Evolutionary conservation across 768 basidiomycete genomes (phyloP).

Genomic region (Leucocoprinus leucothites): DNA sequence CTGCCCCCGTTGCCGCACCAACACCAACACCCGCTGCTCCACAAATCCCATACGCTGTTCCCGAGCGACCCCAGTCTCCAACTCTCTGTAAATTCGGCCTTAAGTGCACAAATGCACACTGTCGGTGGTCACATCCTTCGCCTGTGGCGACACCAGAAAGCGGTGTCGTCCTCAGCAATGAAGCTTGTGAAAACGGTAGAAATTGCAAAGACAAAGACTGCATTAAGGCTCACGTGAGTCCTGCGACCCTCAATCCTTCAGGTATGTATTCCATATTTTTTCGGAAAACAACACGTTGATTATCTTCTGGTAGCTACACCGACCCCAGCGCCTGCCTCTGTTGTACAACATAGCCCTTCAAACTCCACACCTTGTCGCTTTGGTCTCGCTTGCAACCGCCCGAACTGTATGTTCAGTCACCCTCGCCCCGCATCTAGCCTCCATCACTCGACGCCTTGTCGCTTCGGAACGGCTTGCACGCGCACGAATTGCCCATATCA

Average conservation of each 20-base stretch:
- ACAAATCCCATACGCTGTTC: conserved; percentile 51
- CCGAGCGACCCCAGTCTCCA: conserved; percentile 82
- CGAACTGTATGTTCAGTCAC: conserved; percentile 67
- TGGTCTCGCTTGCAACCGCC: conserved; percentile 67
- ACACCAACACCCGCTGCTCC: conserved; percentile 28
- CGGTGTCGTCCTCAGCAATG: conserved; percentile 92
- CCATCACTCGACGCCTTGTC: conserved; percentile 57
- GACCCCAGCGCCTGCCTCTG: conserved; percentile 16
- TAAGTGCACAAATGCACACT: conserved; percentile 88
- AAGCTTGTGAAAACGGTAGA: conserved; percentile 86
- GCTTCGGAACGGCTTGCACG: conserved; percentile 85
- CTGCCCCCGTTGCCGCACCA: conserved; percentile 27
- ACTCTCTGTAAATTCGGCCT: conserved; percentile 91
- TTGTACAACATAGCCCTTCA: conserved; percentile 26
- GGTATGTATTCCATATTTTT: conserved; percentile 34
- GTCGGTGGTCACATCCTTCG: conserved; percentile 91
- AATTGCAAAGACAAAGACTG: conserved; percentile 94
- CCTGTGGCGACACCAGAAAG: conserved; percentile 96
- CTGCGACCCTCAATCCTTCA: conserved; percentile 70
- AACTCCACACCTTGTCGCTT: conserved; percentile 57
- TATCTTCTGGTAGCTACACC: conserved; percentile 16
- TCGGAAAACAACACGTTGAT: conserved; percentile 14
- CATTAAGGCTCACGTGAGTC: conserved; percentile 87
- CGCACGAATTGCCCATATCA: conserved; percentile 85
- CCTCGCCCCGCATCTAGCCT: conserved; percentile 40